Evolutionary conservation across 1,284 basidiomycete genomes (phyloP), one percentile per base, ranked within the genome.

Genomic region (Neonothopanus nambi): DNA sequence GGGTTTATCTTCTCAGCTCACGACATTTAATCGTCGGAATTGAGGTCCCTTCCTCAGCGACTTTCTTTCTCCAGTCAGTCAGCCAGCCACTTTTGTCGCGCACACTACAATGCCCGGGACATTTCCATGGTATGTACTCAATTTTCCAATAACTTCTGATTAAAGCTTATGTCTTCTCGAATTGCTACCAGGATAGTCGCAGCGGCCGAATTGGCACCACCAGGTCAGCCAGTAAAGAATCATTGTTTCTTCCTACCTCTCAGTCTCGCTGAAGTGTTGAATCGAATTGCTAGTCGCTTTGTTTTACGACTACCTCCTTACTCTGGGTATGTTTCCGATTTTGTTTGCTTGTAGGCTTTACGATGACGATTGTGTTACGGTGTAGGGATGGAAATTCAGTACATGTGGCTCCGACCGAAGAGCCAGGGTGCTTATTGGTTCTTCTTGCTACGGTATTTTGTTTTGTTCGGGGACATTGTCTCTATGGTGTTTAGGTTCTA

Each of bases 271-370:
- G n/a, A n/a, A n/a, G n/a, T n/a, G n/a, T n/a, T 26, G 17, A 45
- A 9, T 33, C 17, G 7, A 20, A 12, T 35, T n/a, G n/a, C 33
- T 26, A 50, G 48, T 41, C 33, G 37, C 39, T n/a, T 26, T 41
- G 9, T 30, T 50, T 6, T 50, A 50, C 26, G 48, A 50, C 23
- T 39, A 50, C 30, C 35, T 48, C 47, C 48, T 50, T 24, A 50
- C 28, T 23, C 24, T 50, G 24, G 37, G 48, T 50, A 5, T 4
- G 39, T 40, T 4, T 7, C 9, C 8, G n/a, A n/a, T n/a, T n/a
- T n/a, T n/a, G n/a, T n/a, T n/a, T n/a, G n/a, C 21, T 49, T 13
- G n/a, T 33, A 5, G 21, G 17, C 24, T 3, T 20, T 11, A 42
- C 24, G 7, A 21, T 17, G 26, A 24, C 38, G n/a, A 28, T 11